Percentiles rank a stretch among this genome's conserved stretches.
phyloP scores from a whole-genome alignment of 1,284 basidiomycete species.

The Puccinia hordei region DNA sequence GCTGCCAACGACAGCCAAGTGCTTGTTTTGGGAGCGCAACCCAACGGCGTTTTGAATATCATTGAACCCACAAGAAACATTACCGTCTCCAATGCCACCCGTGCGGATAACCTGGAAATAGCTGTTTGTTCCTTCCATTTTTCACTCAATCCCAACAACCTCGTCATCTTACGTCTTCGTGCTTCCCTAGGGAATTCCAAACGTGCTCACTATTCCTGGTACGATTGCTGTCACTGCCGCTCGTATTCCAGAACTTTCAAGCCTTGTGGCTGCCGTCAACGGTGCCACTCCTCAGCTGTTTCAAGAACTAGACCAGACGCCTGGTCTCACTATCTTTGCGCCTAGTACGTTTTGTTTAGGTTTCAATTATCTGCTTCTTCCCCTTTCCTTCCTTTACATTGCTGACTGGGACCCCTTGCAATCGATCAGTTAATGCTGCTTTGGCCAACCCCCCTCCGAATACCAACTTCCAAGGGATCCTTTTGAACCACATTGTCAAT shows the following conservation, averaged over 20 bases:
- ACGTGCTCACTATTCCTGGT: conserved; percentile 34
- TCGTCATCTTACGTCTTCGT: not conserved
- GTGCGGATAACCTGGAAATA: conserved; percentile 17
- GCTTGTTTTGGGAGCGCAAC: conserved; percentile 30
- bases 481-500: conserved; percentile 48
- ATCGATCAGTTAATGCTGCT: conserved; percentile 37
- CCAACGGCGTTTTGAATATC: conserved; percentile 23
- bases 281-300: conserved; percentile 29
- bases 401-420: not conserved
- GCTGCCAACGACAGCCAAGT: conserved; percentile 45
- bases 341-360: not conserved
- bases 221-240: conserved; percentile 29
- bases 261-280: conserved; percentile 27
- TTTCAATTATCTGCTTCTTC: not conserved
- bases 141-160: too few relatives aligned
- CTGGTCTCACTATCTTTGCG: conserved; percentile 42
- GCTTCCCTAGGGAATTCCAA: conserved; percentile 9
- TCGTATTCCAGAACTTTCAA: conserved; percentile 29
- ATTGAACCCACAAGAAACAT: conserved; percentile 38
- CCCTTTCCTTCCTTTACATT: not conserved
- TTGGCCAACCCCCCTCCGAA: conserved; percentile 20
- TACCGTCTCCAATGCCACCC: conserved; percentile 29
- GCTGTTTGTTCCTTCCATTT: not conserved
- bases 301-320: conserved; percentile 36
- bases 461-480: conserved; percentile 31